Evolutionary conservation across 1,139 yeast species (phyloP).

Genomic region (Pichia sp.): DNA sequence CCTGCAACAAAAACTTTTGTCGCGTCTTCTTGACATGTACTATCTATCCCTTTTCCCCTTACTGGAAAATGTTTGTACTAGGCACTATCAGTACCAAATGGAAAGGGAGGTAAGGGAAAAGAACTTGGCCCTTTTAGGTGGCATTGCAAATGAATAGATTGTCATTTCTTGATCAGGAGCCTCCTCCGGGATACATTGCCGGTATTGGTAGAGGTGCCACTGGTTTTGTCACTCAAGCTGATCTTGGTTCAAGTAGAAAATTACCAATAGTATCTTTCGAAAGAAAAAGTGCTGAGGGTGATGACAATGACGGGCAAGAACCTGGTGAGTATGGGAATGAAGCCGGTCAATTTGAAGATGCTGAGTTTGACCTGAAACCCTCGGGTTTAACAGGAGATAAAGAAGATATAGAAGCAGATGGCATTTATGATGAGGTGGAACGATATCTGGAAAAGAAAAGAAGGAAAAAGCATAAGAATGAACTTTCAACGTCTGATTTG

Average conservation of each 20-base stretch:
- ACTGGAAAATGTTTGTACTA: neutral
- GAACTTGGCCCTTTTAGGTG: too few species aligned
- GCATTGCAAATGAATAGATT: conserved; percentile 40
- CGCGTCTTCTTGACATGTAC: neutral
- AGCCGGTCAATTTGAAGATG: neutral
- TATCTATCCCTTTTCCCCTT: neutral
- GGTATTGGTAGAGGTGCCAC: conserved; percentile 96
- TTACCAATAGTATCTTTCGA: conserved; percentile 37
- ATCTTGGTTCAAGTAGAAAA: conserved; percentile 50
- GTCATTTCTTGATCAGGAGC: conserved; percentile 76
- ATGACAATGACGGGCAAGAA: neutral
- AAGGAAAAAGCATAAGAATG: conserved; percentile 8
- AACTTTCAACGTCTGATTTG: neutral
- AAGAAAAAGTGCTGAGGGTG: conserved; percentile 29
- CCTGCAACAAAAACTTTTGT: neutral
- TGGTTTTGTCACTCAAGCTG: conserved; percentile 85
- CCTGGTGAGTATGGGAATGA: neutral
- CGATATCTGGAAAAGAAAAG: conserved; percentile 25
- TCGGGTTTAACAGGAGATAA: conserved; percentile 33
- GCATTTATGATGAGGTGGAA: conserved; percentile 63
- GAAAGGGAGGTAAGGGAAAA: too few species aligned
- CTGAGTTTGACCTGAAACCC: conserved; percentile 27
- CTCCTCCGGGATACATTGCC: conserved; percentile 88
- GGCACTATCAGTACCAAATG: too few species aligned
- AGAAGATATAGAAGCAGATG: conserved; percentile 77